A percentile compares a stretch with the other conserved stretches of the same genome.
These are phyloP conservation scores for Glycyrrhiza uralensis DNA, from an alignment of 306 rosid genomes.

Conservation along the genomic window DNA sequence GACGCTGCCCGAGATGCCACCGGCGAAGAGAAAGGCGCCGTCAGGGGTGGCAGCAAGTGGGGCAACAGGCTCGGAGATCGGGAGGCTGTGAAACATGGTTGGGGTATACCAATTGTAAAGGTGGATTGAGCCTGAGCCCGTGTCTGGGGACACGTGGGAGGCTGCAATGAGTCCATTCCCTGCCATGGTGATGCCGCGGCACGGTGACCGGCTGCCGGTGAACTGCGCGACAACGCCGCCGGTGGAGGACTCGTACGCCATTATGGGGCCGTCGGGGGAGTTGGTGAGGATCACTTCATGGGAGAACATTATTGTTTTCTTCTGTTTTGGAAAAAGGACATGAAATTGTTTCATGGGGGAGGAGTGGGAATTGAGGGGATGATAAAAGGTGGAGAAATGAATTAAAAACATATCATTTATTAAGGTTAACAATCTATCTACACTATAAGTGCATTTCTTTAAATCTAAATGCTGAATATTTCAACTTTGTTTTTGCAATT, in stretches of 20 bases:
- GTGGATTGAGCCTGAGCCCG: slow-evolving; percentile 57
- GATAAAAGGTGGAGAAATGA: slow-evolving; percentile 23
- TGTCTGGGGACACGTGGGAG: slow-evolving; percentile 52
- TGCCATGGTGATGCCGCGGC: slow-evolving; percentile 39
- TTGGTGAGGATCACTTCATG: slow-evolving; percentile 58
- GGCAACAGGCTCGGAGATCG: slow-evolving; percentile 59
- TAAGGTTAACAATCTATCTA: too few relatives aligned
- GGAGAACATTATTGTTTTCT: slow-evolving; percentile 40
- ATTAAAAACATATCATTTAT: too few relatives aligned
- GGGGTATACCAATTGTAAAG: slow-evolving; percentile 64
- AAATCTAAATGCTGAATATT: too few relatives aligned
- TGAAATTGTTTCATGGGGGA: too few relatives aligned
- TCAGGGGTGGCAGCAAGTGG: slow-evolving; percentile 50
- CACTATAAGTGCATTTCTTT: too few relatives aligned
- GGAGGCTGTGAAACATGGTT: slow-evolving; percentile 37
- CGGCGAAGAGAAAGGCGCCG: slow-evolving; percentile 56
- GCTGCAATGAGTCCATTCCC: slow-evolving; percentile 43
- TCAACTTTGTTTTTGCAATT: too few relatives aligned
- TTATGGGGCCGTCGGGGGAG: slow-evolving; percentile 58
- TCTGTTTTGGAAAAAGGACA: neutral
- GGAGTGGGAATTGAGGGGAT: neutral
- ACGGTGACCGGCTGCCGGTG: slow-evolving; percentile 48
- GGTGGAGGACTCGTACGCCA: slow-evolving; percentile 46
- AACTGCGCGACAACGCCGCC: slow-evolving; percentile 39
- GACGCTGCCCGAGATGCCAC: slow-evolving; percentile 64